phyloP scores from a whole-genome alignment of 306 rosid species.

The Chamaecrista fasciculata region DNA sequence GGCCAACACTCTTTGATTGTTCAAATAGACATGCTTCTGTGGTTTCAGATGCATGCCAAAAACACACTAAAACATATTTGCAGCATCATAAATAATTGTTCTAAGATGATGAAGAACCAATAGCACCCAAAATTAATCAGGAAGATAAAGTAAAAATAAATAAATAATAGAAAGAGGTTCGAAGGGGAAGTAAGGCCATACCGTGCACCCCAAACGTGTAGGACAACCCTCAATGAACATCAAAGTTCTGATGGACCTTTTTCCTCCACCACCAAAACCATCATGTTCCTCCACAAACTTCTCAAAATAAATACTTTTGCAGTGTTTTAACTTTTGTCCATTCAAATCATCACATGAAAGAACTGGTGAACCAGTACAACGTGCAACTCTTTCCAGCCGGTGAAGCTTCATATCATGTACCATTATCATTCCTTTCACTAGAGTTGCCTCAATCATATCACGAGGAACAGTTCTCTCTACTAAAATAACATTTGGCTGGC shows the following conservation, averaged over 20 bases:
- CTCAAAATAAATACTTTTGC: conserved; percentile 67
- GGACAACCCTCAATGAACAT: conserved; percentile 96
- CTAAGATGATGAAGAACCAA: neutral
- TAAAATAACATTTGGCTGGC: conserved; percentile 82
- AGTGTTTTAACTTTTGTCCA: conserved; percentile 63
- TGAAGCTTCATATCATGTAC: conserved; percentile 94
- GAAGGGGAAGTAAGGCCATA: conserved; percentile 39
- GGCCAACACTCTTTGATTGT: neutral
- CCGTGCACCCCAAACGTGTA: conserved; percentile 89
- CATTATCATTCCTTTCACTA: conserved; percentile 71
- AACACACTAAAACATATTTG: neutral
- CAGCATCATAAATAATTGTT: neutral
- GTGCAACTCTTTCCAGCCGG: conserved; percentile 85
- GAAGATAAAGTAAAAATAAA: too few relatives aligned
- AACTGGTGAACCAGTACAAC: conserved; percentile 84
- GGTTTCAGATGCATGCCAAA: neutral
- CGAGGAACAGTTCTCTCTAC: conserved; percentile 87
- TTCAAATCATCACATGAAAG: conserved; percentile 65
- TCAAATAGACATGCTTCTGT: conserved; percentile 1
- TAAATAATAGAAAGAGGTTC: too few relatives aligned
- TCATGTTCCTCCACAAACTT: conserved; percentile 87
- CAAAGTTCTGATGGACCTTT: conserved; percentile 70
- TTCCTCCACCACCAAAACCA: conserved; percentile 70
- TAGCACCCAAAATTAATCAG: neutral
- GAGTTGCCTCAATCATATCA: conserved; percentile 82